Base-by-base conservation (phyloP, 208 protist species). In the Wallacemonas sp. region DNA sequence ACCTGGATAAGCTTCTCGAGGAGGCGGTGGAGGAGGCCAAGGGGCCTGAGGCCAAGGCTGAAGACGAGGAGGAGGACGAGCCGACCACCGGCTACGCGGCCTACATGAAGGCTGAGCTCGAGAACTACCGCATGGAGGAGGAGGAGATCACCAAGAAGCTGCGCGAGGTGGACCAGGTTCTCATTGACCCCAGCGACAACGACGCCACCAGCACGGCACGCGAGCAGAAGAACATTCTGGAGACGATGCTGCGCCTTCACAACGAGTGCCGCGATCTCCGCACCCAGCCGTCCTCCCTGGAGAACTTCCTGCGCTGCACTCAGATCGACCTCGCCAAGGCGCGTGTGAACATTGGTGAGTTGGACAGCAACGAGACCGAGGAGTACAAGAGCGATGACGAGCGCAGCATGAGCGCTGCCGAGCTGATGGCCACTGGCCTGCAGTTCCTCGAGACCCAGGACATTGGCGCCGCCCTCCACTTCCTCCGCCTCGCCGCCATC, bases 401-500 rank as follows among this genome's bases (percentile, higher is more conserved):
- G 77, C 76, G 80, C 36, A 74, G 50, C 18, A 77, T 95, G 62
- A 84, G 57, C 41, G 84, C 78, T 11, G 69, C 80, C 26, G 81
- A 95, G 63, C 79, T 97, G 42, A 86, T 97, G 77, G 64, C 81
- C 22, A 70, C 50, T 14, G 92, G 87, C 33, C 66, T 97, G 31
- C 63, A 77, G 64, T 72, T 79, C 49, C 80, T 94, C 64, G 73
- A 93, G 59, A 66, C 79, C 26, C 72, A 87, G 54, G 76, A 97
- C 62, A 77, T 92, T 18, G 76, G 82, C 55, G 41, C 50, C 36
- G 79, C 77, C 20, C 57, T 97, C 42, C 92, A 95, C 72, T 94
- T 92, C 57, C 79, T 97, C 33, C 92, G 92, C 55, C 79, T 97
- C 50, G 89, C 92, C 22, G 87, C 92, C 8, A 84, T 97, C 65